These are phyloP conservation scores for Nephelium lappaceum DNA, from an alignment of 345 rosid species.

Conservation along the genomic window DNA sequence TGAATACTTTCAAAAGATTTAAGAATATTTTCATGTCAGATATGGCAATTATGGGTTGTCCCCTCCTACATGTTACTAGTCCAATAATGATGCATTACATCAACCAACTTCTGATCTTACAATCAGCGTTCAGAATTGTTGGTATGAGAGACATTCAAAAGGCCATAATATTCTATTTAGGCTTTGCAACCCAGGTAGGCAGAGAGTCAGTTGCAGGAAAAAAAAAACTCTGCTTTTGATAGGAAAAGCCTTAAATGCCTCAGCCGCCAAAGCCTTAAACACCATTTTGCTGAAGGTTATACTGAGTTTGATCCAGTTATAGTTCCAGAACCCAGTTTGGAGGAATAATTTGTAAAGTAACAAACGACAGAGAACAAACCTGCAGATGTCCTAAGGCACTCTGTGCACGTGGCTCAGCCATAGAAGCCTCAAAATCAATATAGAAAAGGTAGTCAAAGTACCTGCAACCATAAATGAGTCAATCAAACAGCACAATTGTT, in stretches of 20 bases:
- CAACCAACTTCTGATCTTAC: neutral
- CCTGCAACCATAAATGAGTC: slow-evolving; percentile 30
- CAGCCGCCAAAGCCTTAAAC: neutral
- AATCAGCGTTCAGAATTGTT: neutral
- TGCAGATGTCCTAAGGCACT: slow-evolving; percentile 52
- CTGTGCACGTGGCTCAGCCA: slow-evolving; percentile 63
- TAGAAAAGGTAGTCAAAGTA: slow-evolving; percentile 58
- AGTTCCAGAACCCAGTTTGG: too few relatives aligned
- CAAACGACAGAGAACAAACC: slow-evolving; percentile 27
- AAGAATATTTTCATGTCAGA: neutral
- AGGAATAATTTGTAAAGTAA: slow-evolving; percentile 4
- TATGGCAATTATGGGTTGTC: neutral
- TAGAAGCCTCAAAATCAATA: slow-evolving; percentile 63
- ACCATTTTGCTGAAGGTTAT: neutral
- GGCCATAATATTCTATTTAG: neutral
- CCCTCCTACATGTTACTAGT: neutral
- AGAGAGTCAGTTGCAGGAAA: neutral
- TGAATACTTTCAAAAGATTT: too few relatives aligned
- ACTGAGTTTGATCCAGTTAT: neutral
- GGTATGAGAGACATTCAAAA: neutral
- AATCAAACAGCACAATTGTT: slow-evolving; percentile 1
- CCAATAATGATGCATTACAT: neutral
- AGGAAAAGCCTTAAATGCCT: neutral
- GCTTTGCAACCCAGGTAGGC: neutral
- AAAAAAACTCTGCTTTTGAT: neutral